Percentiles rank a stretch among this genome's conserved stretches.
phyloP scores from a whole-genome alignment of 2,329 filamentous ascomycete genomes.

The Fusarium camptoceras region DNA sequence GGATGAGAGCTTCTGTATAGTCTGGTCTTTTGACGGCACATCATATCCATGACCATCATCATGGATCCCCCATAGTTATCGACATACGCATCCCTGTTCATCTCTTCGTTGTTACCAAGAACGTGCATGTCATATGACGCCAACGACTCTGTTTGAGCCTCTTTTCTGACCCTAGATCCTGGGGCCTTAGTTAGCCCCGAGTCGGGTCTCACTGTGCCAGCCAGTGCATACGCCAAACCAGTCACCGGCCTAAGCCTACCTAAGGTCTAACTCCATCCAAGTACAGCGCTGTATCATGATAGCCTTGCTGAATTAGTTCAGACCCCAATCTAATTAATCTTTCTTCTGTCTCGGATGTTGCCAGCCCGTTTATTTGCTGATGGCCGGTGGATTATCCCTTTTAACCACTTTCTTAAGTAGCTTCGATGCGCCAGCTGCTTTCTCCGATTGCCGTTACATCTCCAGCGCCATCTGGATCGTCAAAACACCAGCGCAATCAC shows the following conservation, averaged over 20 bases:
- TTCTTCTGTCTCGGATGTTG: conserved; percentile 26
- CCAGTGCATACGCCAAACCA: conserved; percentile 9
- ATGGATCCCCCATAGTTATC: conserved; percentile 25
- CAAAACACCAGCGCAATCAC: conserved; percentile 21
- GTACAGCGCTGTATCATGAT: neutral
- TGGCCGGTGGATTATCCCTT: conserved; percentile 1
- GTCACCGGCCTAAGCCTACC: neutral
- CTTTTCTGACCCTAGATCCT: conserved; percentile 14
- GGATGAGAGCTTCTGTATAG: neutral
- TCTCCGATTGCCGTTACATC: conserved; percentile 19
- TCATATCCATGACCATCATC: conserved; percentile 18
- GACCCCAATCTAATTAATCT: neutral
- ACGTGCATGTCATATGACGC: conserved; percentile 35
- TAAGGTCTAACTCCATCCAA: neutral
- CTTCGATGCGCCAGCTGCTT: conserved; percentile 30
- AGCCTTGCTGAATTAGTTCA: conserved; percentile 7
- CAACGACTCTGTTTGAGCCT: conserved; percentile 35
- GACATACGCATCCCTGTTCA: neutral
- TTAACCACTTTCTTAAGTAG: conserved; percentile 31
- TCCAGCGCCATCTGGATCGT: conserved; percentile 26
- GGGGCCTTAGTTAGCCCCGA: neutral
- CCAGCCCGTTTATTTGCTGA: conserved; percentile 23
- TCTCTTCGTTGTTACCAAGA: neutral
- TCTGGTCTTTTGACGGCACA: neutral
- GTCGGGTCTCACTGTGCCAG: conserved; percentile 10